Evolutionary conservation across 345 rosid species (phyloP), one percentile per base, ranked within the genome.

Genomic region (Adansonia digitata): DNA sequence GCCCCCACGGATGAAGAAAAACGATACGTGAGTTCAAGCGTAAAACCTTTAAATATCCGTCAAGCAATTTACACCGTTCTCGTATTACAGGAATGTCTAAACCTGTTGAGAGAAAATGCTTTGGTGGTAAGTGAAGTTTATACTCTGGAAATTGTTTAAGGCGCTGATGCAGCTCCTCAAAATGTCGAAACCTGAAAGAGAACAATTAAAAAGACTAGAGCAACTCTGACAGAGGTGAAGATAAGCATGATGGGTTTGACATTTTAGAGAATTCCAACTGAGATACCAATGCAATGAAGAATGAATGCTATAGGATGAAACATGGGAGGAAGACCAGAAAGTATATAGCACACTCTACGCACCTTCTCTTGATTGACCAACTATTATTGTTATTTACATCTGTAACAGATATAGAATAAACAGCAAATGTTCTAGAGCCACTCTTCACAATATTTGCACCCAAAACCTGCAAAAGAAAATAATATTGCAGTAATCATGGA

Each of bases 281-380:
- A 59, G 52, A 56, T 40, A 26, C 14, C 7, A 10, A 51, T 27
- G 43, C 29, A 77, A 49, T 5, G 7, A 81, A 75, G 12, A 69
- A 61, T 29, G 14, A 66, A 11, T 72, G 51, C 22, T 65, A 55
- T 12, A 37, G 39, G 61, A 45, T 52, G 52, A n/a, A 73, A 26
- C 52, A 67, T 31, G 26, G 26, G 26, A 74, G 59, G 49, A 64
- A 77, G 72, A 73, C 49, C 71, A 74, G 64, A 85, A 69, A 77
- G n/a, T 46, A 71, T 63, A 62, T 18, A 77, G 61, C 61, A 62
- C 75, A 71, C 59, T 24, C 59, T 60, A 53, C 22, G 69, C 81
- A 95, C 99, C 99, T 96, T 90, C 99, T 85, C 90, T 96, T 96
- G 87, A 96, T 91, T 26, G 98, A 93, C 99, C 99, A 96, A 80